phyloP scores from a whole-genome alignment of 768 basidiomycete genomes.

The Lentinula detonsa region DNA sequence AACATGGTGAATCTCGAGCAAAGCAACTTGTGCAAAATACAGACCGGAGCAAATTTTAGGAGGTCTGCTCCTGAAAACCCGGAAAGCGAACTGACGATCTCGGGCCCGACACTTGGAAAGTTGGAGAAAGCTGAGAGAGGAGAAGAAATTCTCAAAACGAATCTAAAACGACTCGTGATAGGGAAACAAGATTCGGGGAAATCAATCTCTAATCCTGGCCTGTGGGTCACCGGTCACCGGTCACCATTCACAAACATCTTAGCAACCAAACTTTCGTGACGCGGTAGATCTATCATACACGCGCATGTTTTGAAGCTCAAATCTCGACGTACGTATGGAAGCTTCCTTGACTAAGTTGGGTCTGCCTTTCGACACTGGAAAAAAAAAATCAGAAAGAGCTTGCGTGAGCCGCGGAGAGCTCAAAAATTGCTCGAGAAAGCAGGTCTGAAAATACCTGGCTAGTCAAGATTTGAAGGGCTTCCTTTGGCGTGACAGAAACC shows the following conservation, averaged over 20 bases:
- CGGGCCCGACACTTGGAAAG: background rate
- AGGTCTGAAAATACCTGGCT: background rate
- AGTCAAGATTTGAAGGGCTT: conserved; percentile 13
- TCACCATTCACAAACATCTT: background rate
- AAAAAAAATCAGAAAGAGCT: background rate
- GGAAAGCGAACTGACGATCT: background rate
- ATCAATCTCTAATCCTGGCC: background rate
- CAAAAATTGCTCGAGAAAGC: background rate
- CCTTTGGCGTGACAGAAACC: conserved; percentile 45
- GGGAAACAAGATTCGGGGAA: background rate
- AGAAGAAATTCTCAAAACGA: background rate
- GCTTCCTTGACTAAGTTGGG: background rate
- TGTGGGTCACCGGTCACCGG: background rate
- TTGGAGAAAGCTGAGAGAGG: background rate
- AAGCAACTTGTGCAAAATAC: too few species aligned
- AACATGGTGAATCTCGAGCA: background rate
- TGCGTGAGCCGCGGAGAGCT: background rate
- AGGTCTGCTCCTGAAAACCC: background rate
- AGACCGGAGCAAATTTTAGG: background rate
- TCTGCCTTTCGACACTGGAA: background rate
- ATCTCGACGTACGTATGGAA: background rate
- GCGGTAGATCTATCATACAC: background rate
- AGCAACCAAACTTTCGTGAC: background rate
- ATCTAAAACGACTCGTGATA: background rate
- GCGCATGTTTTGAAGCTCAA: background rate